A percentile compares a stretch with the other conserved stretches of the same genome.
phyloP scores from a whole-genome alignment of 2,329 filamentous ascomycete species.

The Dactylellina cionopaga region DNA sequence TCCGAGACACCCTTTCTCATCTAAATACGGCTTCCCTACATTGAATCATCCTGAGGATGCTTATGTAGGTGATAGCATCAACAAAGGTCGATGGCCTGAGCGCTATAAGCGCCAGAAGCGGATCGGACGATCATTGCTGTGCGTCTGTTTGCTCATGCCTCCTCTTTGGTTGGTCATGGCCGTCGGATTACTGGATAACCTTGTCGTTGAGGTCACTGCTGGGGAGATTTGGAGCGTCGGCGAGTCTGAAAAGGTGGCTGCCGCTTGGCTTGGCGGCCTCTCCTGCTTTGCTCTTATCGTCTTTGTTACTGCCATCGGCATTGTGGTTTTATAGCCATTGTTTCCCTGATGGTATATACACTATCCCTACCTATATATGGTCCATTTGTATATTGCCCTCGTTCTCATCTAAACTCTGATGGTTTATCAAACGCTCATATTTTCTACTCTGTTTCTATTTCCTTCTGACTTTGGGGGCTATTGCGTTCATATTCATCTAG shows the following conservation, averaged over 20 bases:
- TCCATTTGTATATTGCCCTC: no score
- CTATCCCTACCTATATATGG: neutral
- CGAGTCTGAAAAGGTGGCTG: constrained; percentile 24
- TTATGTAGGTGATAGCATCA: constrained; percentile 33
- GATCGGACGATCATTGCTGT: constrained; percentile 43
- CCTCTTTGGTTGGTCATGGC: constrained; percentile 46
- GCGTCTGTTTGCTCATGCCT: constrained; percentile 32
- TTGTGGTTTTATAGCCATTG: constrained; percentile 14
- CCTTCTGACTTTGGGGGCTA: neutral
- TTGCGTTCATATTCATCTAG: neutral
- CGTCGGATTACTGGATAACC: constrained; percentile 28
- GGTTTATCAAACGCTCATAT: no score
- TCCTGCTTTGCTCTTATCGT: constrained; percentile 33
- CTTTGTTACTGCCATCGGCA: constrained; percentile 14
- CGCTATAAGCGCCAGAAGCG: constrained; percentile 38
- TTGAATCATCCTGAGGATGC: constrained; percentile 22
- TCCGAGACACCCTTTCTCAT: constrained; percentile 11
- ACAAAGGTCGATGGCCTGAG: constrained; percentile 32
- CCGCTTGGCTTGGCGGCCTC: constrained; percentile 33
- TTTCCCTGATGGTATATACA: neutral
- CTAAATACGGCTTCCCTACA: constrained; percentile 32
- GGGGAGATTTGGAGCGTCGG: constrained; percentile 46
- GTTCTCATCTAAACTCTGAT: no score
- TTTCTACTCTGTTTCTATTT: no score
- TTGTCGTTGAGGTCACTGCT: constrained; percentile 32